Base-by-base conservation (phyloP, 306 rosid genomes). In the Prinsepia uniflora region DNA sequence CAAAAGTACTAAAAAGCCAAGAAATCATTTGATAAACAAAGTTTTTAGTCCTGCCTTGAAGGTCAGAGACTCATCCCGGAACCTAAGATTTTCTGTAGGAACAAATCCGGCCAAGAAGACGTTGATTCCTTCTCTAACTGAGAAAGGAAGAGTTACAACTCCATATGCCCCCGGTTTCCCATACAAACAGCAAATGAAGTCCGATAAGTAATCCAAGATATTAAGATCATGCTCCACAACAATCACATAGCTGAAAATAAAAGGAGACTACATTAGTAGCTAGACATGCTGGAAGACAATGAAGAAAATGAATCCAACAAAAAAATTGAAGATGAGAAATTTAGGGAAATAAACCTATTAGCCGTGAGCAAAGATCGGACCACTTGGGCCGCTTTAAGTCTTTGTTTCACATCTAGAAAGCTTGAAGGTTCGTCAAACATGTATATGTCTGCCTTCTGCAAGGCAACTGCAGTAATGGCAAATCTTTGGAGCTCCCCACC, bases 101-200 rank as follows among this genome's bases (percentile, higher is more conserved):
- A 95, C 99, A 81, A 89, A 95, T 45, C 99, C 99, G 54, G 97
- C 85, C 87, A 95, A 91, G 86, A 95, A 95, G 81, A 95, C 91
- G 77, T 95, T 95, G 73, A 95, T 95, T 78, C 99, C 99, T 84
- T 95, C 99, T 86, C 99, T 81, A 71, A 95, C 99, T 17, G 99
- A 95, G 90, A 95, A 95, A 57, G 99, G 99, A 76, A 95, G 96
- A 61, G 99, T 95, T 50, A 95, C 99, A 72, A 95, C 99, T 76
- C 99, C 99, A 82, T 91, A 95, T 48, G 96, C 97, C 82, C 99
- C 97, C 54, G 99, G 99, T 77, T 95, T 95, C 22, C 99, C 99
- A 75, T 91, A 95, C 72, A 95, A 76, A 81, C 99, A 95, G 96
- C 99, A 95, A 65, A 95, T 91, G 72, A 95, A 95, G 84, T 95